These are phyloP conservation scores for Lasiodiplodia sp. DNA, from an alignment of 2,329 filamentous ascomycete species.

Conservation along the genomic window DNA sequence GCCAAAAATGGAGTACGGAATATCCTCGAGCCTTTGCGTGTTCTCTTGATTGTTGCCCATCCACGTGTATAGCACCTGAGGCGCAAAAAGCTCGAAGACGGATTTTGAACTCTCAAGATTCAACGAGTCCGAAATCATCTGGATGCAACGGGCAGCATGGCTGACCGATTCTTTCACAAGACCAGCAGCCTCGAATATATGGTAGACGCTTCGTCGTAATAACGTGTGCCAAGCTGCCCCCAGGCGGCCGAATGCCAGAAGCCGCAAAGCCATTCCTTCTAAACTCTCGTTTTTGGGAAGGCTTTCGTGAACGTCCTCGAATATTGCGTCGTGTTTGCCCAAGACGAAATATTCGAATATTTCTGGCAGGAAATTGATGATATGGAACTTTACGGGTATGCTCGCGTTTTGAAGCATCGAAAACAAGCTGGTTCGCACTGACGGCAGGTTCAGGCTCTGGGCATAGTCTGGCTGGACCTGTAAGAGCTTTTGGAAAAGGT, in stretches of 20 bases:
- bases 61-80: conserved; percentile 93
- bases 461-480: conserved; percentile 72
- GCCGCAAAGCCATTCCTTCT: conserved; percentile 85
- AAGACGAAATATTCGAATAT: conserved; percentile 86
- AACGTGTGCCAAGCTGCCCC: conserved; percentile 87
- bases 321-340: conserved; percentile 81
- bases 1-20: conserved; percentile 86
- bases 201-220: conserved; percentile 85
- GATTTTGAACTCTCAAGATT: conserved; percentile 70
- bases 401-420: conserved; percentile 71
- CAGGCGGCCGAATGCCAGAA: conserved; percentile 77
- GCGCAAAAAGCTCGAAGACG: conserved; percentile 83
- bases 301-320: conserved; percentile 80
- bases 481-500: conserved; percentile 74
- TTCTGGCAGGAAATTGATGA: conserved; percentile 72
- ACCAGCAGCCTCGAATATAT: conserved; percentile 90
- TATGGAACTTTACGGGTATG: conserved; percentile 76
- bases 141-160: conserved; percentile 77
- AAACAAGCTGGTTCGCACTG: conserved; percentile 75
- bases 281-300: conserved; percentile 76
- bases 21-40: conserved; percentile 60
- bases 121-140: conserved; percentile 70
- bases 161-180: conserved; percentile 68
- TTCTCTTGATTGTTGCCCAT: conserved; percentile 58
- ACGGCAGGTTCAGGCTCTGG: conserved; percentile 64